These are phyloP conservation scores for Xylaria grammica DNA, from an alignment of 495 filamentous ascomycete species.

Conservation along the genomic window DNA sequence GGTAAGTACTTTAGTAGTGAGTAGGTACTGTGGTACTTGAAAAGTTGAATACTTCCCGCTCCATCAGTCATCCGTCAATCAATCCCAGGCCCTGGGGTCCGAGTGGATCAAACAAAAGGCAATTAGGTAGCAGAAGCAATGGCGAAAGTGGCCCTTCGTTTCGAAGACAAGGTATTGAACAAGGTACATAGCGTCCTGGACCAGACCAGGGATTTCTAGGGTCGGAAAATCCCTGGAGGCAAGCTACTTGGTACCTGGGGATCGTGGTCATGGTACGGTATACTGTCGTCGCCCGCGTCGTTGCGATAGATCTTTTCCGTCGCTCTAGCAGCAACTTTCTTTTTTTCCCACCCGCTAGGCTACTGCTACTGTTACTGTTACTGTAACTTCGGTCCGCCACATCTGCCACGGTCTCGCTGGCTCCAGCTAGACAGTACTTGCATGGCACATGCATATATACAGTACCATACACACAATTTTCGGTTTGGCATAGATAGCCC, in stretches of 20 bases:
- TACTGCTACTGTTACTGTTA: background rate
- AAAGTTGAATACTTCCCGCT: too few relatives aligned
- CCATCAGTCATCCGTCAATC: slow-evolving; percentile 12
- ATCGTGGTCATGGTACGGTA: background rate
- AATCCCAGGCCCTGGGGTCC: slow-evolving; percentile 18
- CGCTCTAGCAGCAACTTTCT: background rate
- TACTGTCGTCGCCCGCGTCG: slow-evolving; percentile 4
- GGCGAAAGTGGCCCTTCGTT: background rate
- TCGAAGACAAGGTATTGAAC: background rate
- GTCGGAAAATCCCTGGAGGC: background rate
- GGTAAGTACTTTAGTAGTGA: background rate
- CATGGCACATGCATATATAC: background rate
- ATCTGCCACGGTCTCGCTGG: slow-evolving; percentile 14
- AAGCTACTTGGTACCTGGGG: background rate
- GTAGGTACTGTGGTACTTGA: background rate
- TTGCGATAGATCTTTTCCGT: slow-evolving; percentile 13
- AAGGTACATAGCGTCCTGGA: background rate
- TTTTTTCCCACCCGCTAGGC: slow-evolving; percentile 10
- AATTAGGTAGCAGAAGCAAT: slow-evolving; percentile 4
- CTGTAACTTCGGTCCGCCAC: slow-evolving; percentile 18
- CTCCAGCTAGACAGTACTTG: background rate
- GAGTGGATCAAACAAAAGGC: slow-evolving; percentile 15
- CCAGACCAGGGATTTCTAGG: background rate
- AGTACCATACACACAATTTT: background rate
- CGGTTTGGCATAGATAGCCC: slow-evolving; percentile 1